Percentiles rank a stretch among this genome's conserved stretches.
Evolutionary conservation across 1,284 basidiomycete genomes (phyloP).

Genomic region (Malassezia yamatoensis): DNA sequence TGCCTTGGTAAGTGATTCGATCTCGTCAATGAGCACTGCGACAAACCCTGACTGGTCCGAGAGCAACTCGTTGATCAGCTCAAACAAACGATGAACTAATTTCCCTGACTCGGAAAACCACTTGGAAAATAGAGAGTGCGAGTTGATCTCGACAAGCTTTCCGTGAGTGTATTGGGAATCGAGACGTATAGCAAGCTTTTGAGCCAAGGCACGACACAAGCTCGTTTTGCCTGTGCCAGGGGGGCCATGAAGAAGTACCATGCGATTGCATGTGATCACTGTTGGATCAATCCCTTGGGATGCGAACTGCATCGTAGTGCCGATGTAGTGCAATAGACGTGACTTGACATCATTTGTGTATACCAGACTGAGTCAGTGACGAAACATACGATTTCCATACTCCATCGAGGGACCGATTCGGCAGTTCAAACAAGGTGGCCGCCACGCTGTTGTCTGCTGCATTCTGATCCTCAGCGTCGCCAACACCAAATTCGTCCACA

Average conservation of each 20-base stretch:
- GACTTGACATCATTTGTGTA: slow-evolving; percentile 82
- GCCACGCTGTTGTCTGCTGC: slow-evolving; percentile 60
- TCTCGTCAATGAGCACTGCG: slow-evolving; percentile 88
- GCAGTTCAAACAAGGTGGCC: slow-evolving; percentile 74
- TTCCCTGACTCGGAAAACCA: slow-evolving; percentile 94
- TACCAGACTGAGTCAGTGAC: slow-evolving; percentile 55
- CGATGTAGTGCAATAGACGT: slow-evolving; percentile 80
- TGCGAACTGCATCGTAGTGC: slow-evolving; percentile 79
- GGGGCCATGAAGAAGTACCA: slow-evolving; percentile 87
- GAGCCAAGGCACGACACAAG: slow-evolving; percentile 82
- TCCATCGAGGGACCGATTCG: slow-evolving; percentile 70
- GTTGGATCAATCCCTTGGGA: slow-evolving; percentile 83
- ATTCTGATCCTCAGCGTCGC: slow-evolving; percentile 51
- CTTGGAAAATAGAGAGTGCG: slow-evolving; percentile 46
- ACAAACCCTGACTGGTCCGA: slow-evolving; percentile 85
- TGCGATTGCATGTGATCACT: slow-evolving; percentile 85
- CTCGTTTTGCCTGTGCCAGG: slow-evolving; percentile 97
- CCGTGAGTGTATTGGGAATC: slow-evolving; percentile 74
- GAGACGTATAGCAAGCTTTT: slow-evolving; percentile 84
- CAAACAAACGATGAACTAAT: slow-evolving; percentile 86
- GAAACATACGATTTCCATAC: slow-evolving; percentile 59
- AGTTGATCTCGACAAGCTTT: slow-evolving; percentile 85
- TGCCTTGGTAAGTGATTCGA: slow-evolving; percentile 87
- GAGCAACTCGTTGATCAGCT: slow-evolving; percentile 70
- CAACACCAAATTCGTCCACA: slow-evolving; percentile 67